These are phyloP conservation scores for Cicer arietinum DNA, from an alignment of 306 rosid species.

Conservation along the genomic window DNA sequence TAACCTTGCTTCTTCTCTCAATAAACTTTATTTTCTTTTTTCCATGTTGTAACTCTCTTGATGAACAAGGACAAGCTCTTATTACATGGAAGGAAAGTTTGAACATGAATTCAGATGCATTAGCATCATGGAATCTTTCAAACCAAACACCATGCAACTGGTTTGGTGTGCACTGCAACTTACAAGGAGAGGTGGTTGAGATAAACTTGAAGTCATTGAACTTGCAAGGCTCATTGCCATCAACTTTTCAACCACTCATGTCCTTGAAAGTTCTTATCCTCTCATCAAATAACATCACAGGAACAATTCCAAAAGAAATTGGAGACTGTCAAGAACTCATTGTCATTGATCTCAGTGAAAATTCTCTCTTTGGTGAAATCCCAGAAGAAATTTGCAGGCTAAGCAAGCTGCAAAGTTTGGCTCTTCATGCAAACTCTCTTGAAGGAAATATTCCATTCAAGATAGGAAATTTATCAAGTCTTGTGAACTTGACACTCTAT, in stretches of 20 bases:
- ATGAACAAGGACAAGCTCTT: slow-evolving; percentile 85
- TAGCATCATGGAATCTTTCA: slow-evolving; percentile 70
- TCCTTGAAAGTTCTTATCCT: slow-evolving; percentile 60
- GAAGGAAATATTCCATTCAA: slow-evolving; percentile 67
- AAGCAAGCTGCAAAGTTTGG: slow-evolving; percentile 57
- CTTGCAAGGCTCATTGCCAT: slow-evolving; percentile 78
- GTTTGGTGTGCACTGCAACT: slow-evolving; percentile 77
- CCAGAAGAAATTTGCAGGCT: slow-evolving; percentile 78
- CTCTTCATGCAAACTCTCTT: slow-evolving; percentile 61
- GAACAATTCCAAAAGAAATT: slow-evolving; percentile 68
- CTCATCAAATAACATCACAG: slow-evolving; percentile 69
- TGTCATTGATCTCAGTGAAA: slow-evolving; percentile 64
- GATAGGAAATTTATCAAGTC: slow-evolving; percentile 72
- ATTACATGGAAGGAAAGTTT: slow-evolving; percentile 76
- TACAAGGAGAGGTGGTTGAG: slow-evolving; percentile 62
- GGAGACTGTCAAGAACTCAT: slow-evolving; percentile 65
- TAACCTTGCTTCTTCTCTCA: slow-evolving; percentile 54
- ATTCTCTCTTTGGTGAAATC: slow-evolving; percentile 69
- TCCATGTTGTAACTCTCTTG: slow-evolving; percentile 64
- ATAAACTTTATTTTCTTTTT: slow-evolving; percentile 60
- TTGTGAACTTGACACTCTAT: slow-evolving; percentile 63
- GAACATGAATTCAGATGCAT: slow-evolving; percentile 51
- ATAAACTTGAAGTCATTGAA: slow-evolving; percentile 60
- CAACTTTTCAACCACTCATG: slow-evolving; percentile 67
- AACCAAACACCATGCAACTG: slow-evolving; percentile 75